Percentiles rank a stretch among this genome's conserved stretches.
Evolutionary conservation across 176 grass and related monocot genomes (phyloP).

Genomic region (Guadua angustifolia): DNA sequence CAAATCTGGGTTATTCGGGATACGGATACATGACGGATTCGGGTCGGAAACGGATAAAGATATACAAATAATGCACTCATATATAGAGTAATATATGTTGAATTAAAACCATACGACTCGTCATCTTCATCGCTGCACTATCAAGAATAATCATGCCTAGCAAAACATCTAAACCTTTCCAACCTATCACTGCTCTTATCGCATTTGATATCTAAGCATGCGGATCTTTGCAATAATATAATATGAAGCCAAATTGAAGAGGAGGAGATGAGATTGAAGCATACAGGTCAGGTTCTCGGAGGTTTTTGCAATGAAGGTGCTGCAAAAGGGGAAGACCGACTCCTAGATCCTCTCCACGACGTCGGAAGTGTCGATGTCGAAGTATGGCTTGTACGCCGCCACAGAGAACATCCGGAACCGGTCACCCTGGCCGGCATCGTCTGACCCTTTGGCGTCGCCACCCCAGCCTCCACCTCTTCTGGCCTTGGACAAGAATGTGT

Average conservation of each 20-base stretch:
- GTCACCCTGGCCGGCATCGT: slow-evolving; percentile 66
- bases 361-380: slow-evolving; percentile 87
- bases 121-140: too few relatives aligned
- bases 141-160: background rate
- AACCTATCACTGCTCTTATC: background rate
- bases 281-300: slow-evolving; percentile 92
- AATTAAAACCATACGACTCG: too few relatives aligned
- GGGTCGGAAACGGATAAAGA: too few relatives aligned
- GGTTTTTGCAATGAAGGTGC: slow-evolving; percentile 90
- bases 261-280: slow-evolving; percentile 2
- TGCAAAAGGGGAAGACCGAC: slow-evolving; percentile 87
- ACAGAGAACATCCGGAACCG: slow-evolving; percentile 90
- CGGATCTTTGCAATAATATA: background rate
- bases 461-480: slow-evolving; percentile 44
- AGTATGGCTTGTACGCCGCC: slow-evolving; percentile 86
- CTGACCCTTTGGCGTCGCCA: slow-evolving; percentile 43
- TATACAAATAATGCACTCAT: too few relatives aligned
- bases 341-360: slow-evolving; percentile 93
- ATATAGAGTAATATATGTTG: too few relatives aligned
- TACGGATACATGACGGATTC: too few relatives aligned
- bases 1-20: too few relatives aligned
- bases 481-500: slow-evolving; percentile 78
- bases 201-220: background rate
- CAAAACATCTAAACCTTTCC: slow-evolving; percentile 5
- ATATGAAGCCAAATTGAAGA: background rate